Conservation (phyloP, 306 rosid genomes). For the Carpinus fangiana region DNA sequence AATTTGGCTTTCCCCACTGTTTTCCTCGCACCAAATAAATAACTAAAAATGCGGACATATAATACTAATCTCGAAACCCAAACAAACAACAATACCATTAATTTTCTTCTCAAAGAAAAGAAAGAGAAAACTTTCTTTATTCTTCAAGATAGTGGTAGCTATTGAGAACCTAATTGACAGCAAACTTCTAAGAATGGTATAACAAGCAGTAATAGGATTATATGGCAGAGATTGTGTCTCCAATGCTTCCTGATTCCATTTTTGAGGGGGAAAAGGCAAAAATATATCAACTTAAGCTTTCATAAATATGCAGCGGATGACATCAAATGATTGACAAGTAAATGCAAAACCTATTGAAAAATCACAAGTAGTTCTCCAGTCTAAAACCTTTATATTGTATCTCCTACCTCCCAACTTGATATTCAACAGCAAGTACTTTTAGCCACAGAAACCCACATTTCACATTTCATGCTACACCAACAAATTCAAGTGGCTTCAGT, state of each 20-base stretch:
- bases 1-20: background rate
- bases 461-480: background rate
- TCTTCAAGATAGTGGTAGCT: background rate
- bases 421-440: background rate
- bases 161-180: background rate
- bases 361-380: background rate
- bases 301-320: background rate
- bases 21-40: background rate
- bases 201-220: background rate
- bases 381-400: background rate
- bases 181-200: background rate
- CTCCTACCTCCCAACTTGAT: background rate
- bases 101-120: background rate
- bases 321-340: background rate
- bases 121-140: background rate
- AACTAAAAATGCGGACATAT: background rate
- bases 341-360: background rate
- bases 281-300: background rate
- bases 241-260: background rate
- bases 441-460: background rate
- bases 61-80: background rate
- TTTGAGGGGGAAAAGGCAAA: background rate
- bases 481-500: conserved; percentile 1
- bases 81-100: background rate
- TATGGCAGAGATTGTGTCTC: background rate